Evolutionary conservation across 2,329 filamentous ascomycete genomes (phyloP), one percentile per base, ranked within the genome.

Genomic region (Scedosporium boydii): DNA sequence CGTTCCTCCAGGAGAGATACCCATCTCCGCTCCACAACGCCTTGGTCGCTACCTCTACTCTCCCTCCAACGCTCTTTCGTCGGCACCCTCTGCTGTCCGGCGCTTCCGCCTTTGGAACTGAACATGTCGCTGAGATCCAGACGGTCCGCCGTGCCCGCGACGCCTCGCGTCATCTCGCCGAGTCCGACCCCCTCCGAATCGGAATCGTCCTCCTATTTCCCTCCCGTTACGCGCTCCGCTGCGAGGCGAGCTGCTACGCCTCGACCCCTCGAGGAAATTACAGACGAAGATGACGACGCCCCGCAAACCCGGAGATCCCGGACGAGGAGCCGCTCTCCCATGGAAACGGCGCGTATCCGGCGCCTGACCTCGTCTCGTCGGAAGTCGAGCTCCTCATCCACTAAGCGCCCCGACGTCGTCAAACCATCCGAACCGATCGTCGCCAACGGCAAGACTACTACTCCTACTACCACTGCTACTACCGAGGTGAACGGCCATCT

Each of bases 111-210:
- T 46, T 88, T 88, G 64, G 74, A 77, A 7, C 77, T 75, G 73
- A 70, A 72, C 70, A 85, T 87, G 78, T 80, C 83, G 62, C 71
- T 78, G 64, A 79, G 77, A 63, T n/a, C n/a, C n/a, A 73, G 75
- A 60, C 78, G 83, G 64, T 74, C 74, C 66, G 78, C 80, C 68
- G 79, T 95, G 63, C 92, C 93, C 63, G 83, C 83, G 63, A 95
- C 89, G 63, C 92, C 92, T 70, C 88, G 91, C 70, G 90, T 97
- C 68, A 96, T 95, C 68, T 96, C 91, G 12, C 92, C 93, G 48
- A 95, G 91, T 62, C 92, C 93, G 48, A 88, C 89, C 2, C 86
- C 86, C 1, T 87, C 85, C 23, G 85, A 87, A 63, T 73, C 72
- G 38, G 80, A 79, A 65, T 75, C 77, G 51, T 80, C 79, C 51